Evolutionary conservation across 192 early-diverging fungal genomes (phyloP).

Genomic region (Entrophospora sp.): DNA sequence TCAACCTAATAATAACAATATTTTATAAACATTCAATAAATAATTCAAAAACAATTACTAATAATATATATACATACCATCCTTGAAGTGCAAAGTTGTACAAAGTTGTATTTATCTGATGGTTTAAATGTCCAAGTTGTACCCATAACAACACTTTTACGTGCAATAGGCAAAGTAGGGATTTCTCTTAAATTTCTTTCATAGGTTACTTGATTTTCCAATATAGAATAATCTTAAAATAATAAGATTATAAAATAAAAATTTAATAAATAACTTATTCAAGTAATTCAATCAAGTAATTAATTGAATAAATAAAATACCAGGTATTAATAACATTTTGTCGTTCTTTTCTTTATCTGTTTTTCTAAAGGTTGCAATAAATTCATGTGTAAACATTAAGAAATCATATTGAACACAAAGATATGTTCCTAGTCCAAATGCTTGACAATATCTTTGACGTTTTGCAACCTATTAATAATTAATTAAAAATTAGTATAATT

Average conservation of each 20-base stretch:
- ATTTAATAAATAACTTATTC: background rate
- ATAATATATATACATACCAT: conserved; percentile 37
- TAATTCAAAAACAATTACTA: background rate
- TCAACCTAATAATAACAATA: conserved; percentile 41
- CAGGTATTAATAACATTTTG: conserved; percentile 37
- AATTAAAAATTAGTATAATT: background rate
- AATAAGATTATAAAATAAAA: conserved; percentile 21
- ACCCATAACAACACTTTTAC: conserved; percentile 84
- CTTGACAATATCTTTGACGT: conserved; percentile 79
- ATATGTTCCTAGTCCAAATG: conserved; percentile 80
- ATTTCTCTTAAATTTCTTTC: conserved; percentile 41
- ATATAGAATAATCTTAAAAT: conserved; percentile 22
- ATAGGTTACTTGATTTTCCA: conserved; percentile 17
- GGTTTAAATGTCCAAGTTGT: conserved; percentile 82
- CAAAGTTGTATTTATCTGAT: conserved; percentile 47
- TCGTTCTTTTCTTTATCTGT: conserved; percentile 44
- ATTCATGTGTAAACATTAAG: conserved; percentile 91
- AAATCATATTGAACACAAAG: conserved; percentile 86
- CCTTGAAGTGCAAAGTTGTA: conserved; percentile 64
- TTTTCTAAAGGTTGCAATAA: conserved; percentile 74
- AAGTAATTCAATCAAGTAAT: too few relatives aligned
- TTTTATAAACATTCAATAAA: background rate
- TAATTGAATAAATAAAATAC: conserved; percentile 22
- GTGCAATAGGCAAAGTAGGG: conserved; percentile 66
- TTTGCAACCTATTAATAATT: conserved; percentile 55